A percentile compares a stretch with the other conserved stretches of the same genome.
These are phyloP conservation scores for Talaromyces sp. DNA, from an alignment of 2,329 filamentous ascomycete species.

Conservation along the genomic window DNA sequence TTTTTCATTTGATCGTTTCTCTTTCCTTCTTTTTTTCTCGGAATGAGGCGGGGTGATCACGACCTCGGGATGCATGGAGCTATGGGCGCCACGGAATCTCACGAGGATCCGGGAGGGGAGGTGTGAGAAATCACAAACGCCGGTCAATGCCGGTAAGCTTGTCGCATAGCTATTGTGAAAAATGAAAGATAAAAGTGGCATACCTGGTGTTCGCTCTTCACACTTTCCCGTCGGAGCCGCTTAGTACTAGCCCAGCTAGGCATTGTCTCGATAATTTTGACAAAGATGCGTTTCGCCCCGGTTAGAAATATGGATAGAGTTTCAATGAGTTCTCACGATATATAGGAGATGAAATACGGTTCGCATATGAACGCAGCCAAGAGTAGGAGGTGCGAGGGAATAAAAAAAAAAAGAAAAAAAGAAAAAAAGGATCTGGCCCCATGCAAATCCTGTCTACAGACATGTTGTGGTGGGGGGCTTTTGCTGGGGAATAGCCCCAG, in stretches of 20 bases:
- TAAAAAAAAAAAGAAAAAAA: neutral
- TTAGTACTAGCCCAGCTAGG: slow-evolving; percentile 8
- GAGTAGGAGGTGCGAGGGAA: neutral
- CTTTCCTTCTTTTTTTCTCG: too few relatives aligned
- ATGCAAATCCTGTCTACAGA: neutral
- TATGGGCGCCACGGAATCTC: slow-evolving; percentile 9
- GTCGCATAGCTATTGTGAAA: neutral
- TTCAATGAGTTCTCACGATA: neutral
- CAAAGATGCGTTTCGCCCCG: neutral
- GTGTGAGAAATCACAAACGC: neutral
- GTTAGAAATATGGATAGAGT: neutral
- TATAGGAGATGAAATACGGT: too few relatives aligned
- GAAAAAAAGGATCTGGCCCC: neutral
- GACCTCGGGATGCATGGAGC: slow-evolving; percentile 8
- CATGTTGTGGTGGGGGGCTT: neutral
- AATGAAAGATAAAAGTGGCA: too few relatives aligned
- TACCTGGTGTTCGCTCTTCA: slow-evolving; percentile 10
- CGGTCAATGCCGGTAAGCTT: neutral
- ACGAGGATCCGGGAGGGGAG: neutral
- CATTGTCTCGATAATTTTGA: slow-evolving; percentile 1
- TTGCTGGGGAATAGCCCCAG: too few relatives aligned
- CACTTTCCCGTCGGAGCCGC: slow-evolving; percentile 4
- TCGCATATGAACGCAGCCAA: neutral
- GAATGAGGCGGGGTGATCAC: neutral
- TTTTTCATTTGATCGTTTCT: neutral